Base-by-base conservation (phyloP, 805 yeast species). In the Candida vartiovaarae region DNA sequence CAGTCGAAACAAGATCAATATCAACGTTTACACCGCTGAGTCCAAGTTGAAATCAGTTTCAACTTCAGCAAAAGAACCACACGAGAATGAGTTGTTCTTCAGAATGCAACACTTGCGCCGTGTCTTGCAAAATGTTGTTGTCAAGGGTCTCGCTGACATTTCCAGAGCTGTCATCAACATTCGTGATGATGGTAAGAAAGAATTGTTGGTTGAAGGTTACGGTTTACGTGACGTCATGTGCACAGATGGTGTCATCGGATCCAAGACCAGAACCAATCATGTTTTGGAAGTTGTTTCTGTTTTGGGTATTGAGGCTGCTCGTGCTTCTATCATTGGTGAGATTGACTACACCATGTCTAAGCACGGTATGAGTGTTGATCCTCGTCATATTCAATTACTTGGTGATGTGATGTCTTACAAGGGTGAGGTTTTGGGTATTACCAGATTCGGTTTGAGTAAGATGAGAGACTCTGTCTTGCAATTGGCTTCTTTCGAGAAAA, bases 341-440 rank as follows among this genome's bases (percentile, higher is more conserved):
- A 93, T 93, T 64, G 95, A 86, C 61, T 89, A 89, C 61, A 93
- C 99, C 43, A 93, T 93, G 99, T 82, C 95, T 61, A 88, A 89
- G 66, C 99, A 93, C 72, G 99, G 99, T 67, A 93, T 93, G 99
- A 87, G 95, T 63, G 97, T 93, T 40, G 99, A 93, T 73, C 99
- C 98, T 48, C 95, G 99, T 73, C 99, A 93, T 65, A 90, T 95
- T 63, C 98, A 93, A 69, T 71, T 93, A 38, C 70, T 93, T 51
- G 99, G 99, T 52, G 99, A 93, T 65, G 98, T 93, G 40, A 93
- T 93, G 99, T 88, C 98, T 0, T 93, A 87, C 65, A 93, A 93
- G 68, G 99, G 99, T 47, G 99, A 93, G 63, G 95, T 93, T 9
- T 74, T 95, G 54, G 99, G 99, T 65, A 93, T 93, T 61, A 93